Evolutionary conservation across 129 eudicot species (phyloP).

Genomic region (Calendula officinalis): DNA sequence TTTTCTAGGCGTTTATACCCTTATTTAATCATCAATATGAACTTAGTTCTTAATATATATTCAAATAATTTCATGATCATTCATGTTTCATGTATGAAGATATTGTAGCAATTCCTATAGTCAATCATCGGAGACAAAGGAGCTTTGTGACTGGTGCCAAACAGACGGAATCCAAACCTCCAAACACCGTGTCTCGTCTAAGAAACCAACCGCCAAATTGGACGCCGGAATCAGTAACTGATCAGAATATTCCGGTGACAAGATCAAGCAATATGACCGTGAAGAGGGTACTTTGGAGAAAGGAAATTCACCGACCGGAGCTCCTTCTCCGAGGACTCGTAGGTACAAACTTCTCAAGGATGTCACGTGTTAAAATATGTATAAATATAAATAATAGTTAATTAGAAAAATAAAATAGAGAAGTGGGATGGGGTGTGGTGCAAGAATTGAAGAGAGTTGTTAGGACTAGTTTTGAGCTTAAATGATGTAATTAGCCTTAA

Average conservation of each 20-base stretch:
- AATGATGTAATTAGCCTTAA: too few relatives aligned
- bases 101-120: slow-evolving; percentile 81
- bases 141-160: slow-evolving; percentile 79
- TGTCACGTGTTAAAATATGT: slow-evolving; percentile 59
- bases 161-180: slow-evolving; percentile 43
- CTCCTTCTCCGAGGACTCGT: slow-evolving; percentile 71
- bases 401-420: too few relatives aligned
- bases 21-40: neutral
- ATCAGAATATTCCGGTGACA: slow-evolving; percentile 41
- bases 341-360: slow-evolving; percentile 97
- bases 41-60: neutral
- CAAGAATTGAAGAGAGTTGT: too few relatives aligned
- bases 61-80: slow-evolving; percentile 45
- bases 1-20: neutral
- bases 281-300: slow-evolving; percentile 41
- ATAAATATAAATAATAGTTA: slow-evolving; percentile 1
- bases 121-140: slow-evolving; percentile 43
- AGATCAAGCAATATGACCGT: slow-evolving; percentile 48
- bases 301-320: slow-evolving; percentile 54
- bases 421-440: too few relatives aligned
- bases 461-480: too few relatives aligned
- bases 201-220: slow-evolving; percentile 34
- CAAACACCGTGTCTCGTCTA: slow-evolving; percentile 39
- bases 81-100: slow-evolving; percentile 29
- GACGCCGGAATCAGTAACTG: slow-evolving; percentile 21